Evolutionary conservation across 139 green algal species (phyloP).

Genomic region (Chlorella sp.): DNA sequence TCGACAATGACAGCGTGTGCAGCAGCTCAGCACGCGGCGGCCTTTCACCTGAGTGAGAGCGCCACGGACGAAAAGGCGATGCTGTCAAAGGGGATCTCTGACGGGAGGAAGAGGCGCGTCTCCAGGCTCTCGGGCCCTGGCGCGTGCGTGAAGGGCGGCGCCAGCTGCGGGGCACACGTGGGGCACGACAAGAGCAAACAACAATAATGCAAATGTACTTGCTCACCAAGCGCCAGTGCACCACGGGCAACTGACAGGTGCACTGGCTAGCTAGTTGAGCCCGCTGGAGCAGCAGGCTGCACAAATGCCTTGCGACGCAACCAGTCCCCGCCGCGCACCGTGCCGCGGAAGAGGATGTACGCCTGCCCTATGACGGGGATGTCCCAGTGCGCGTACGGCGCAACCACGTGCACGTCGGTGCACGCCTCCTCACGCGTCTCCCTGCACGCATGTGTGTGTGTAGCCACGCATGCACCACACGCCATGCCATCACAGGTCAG

Average conservation of each 20-base stretch:
- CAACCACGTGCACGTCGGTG: constrained; percentile 21
- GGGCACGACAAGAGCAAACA: no score
- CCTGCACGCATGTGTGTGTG: no score
- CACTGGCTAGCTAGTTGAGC: no score
- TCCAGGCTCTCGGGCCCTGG: constrained; percentile 64
- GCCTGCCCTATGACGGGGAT: constrained; percentile 73
- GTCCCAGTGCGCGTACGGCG: constrained; percentile 32
- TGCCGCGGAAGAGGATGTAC: constrained; percentile 67
- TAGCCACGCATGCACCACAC: no score
- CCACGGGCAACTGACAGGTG: no score
- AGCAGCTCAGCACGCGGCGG: no score
- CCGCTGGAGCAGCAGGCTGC: no score
- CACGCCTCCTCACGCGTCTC: constrained; percentile 40
- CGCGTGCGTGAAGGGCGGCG: constrained; percentile 28
- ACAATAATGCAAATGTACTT: no score
- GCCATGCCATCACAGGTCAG: no score
- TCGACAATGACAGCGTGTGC: no score
- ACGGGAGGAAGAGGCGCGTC: constrained; percentile 53
- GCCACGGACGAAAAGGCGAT: constrained; percentile 69
- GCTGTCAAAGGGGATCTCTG: constrained; percentile 64
- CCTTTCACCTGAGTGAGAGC: constrained; percentile 49
- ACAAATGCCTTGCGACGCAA: no score
- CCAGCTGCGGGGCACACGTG: constrained; percentile 23
- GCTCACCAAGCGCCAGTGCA: no score
- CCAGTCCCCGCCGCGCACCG: constrained; percentile 2